Evolutionary conservation across 106 monocot genomes (phyloP), one percentile per base, ranked within the genome.

Genomic region (Dioscorea zingiberensis): DNA sequence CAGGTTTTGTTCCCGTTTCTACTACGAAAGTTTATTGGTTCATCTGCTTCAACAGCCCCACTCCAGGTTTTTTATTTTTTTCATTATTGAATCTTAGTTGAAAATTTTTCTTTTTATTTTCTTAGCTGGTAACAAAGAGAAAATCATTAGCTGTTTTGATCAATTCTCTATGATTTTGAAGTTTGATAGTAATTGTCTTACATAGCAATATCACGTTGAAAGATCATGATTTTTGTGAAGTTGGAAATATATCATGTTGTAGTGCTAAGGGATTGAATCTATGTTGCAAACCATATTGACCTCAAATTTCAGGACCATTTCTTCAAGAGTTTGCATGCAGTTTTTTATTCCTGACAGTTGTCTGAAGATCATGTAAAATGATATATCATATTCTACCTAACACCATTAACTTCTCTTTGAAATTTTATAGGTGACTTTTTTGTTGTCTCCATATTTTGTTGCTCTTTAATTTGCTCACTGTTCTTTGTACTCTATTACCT

Each of bases 11-110:
- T 27, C 97, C 97, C n/a, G 78, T 89, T 76, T 92, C 95, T 15
- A 38, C 82, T 25, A 83, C 77, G 54, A 88, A 86, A 66, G 86
- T 92, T 27, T 92, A 98, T 65, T 98, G 97, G 97, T 88, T 98
- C 54, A 92, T 98, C 54, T 88, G 88, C 78, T 92, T 84, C 83
- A 98, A 98, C 60, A 79, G 80, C 25, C 67, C 69, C 51, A 67
- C 81, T 55, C 97, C 92, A 77, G 97, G 97, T 90, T 48, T 32
- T n/a, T 59, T 47, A 8, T 47, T 8, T 8, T 47, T 7, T 19
- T 51, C 14, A 1, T 51, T 51, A 4, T 18, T 18, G 51, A 51
- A 51, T 51, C 14, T 9, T 19, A 51, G 19, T 16, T 51, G 7
- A 51, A 19, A 51, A 16, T 51, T 9, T 51, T 4, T 16, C 19